Conservation (phyloP, 495 filamentous ascomycete genomes). For the Podospora didyma region DNA sequence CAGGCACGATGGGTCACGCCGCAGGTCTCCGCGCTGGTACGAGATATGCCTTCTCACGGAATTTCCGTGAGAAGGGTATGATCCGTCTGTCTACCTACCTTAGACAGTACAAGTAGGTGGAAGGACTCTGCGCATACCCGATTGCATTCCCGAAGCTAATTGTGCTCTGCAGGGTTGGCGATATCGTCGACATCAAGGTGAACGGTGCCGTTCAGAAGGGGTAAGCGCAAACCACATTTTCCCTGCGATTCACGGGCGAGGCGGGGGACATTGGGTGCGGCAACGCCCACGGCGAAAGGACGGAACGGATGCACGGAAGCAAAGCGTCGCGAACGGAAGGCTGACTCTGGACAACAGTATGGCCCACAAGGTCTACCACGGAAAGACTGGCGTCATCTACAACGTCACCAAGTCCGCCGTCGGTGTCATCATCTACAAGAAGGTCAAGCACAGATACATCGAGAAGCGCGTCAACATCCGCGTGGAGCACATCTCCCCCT, state of each 20-base stretch:
- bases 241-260: background rate
- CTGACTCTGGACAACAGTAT: slow-evolving; percentile 57
- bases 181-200: slow-evolving; percentile 93
- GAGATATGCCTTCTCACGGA: slow-evolving; percentile 90
- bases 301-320: background rate
- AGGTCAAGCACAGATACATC: slow-evolving; percentile 95
- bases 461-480: slow-evolving; percentile 99
- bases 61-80: slow-evolving; percentile 89
- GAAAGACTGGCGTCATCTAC: slow-evolving; percentile 97
- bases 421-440: slow-evolving; percentile 98
- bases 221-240: slow-evolving; percentile 21
- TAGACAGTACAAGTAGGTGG: slow-evolving; percentile 77
- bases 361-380: slow-evolving; percentile 99
- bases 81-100: slow-evolving; percentile 91
- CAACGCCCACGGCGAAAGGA: background rate
- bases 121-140: background rate
- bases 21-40: slow-evolving; percentile 93
- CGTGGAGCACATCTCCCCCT: slow-evolving; percentile 93
- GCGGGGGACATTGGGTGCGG: background rate
- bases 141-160: slow-evolving; percentile 25
- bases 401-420: slow-evolving; percentile 95
- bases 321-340: slow-evolving; percentile 1
- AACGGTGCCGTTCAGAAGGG: slow-evolving; percentile 99
- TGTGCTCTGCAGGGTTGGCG: slow-evolving; percentile 69
- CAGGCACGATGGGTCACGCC: slow-evolving; percentile 84